These are phyloP conservation scores for Vaccinium corymbosum DNA, from an alignment of 148 eudicot genomes.

Conservation along the genomic window DNA sequence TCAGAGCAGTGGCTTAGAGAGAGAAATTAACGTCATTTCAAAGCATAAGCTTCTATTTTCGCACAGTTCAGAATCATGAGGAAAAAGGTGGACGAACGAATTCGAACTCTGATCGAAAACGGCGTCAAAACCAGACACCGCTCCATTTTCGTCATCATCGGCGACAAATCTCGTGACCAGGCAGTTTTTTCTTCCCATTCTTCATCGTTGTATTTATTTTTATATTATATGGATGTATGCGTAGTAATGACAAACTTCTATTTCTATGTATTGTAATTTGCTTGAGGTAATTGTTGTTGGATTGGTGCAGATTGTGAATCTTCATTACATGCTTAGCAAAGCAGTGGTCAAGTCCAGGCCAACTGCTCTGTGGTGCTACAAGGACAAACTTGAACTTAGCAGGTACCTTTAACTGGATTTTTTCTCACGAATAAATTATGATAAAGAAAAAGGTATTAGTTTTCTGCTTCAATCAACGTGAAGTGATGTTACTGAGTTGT, in stretches of 20 bases:
- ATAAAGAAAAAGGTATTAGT: background rate
- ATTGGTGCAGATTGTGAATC: slow-evolving; percentile 71
- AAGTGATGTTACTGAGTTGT: background rate
- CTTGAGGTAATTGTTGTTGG: background rate
- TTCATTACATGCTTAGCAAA: slow-evolving; percentile 63
- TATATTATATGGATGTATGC: background rate
- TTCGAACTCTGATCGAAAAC: slow-evolving; percentile 82
- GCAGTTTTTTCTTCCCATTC: slow-evolving; percentile 16
- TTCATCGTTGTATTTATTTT: background rate
- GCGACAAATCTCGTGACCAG: slow-evolving; percentile 89
- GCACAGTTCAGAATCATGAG: slow-evolving; percentile 36
- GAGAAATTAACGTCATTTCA: background rate
- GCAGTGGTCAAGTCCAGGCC: slow-evolving; percentile 71
- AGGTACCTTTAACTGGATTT: slow-evolving; percentile 35
- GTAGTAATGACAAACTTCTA: background rate
- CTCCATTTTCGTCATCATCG: slow-evolving; percentile 77
- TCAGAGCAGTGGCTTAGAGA: background rate
- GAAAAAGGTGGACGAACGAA: slow-evolving; percentile 92
- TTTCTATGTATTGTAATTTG: background rate
- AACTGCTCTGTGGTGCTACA: slow-evolving; percentile 86
- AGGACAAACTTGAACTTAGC: slow-evolving; percentile 77
- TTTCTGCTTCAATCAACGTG: background rate
- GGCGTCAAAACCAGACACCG: slow-evolving; percentile 85
- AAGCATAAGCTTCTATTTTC: background rate
- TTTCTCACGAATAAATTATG: background rate